Base-by-base conservation (phyloP, 345 rosid genomes). In the Lumnitzera littorea region DNA sequence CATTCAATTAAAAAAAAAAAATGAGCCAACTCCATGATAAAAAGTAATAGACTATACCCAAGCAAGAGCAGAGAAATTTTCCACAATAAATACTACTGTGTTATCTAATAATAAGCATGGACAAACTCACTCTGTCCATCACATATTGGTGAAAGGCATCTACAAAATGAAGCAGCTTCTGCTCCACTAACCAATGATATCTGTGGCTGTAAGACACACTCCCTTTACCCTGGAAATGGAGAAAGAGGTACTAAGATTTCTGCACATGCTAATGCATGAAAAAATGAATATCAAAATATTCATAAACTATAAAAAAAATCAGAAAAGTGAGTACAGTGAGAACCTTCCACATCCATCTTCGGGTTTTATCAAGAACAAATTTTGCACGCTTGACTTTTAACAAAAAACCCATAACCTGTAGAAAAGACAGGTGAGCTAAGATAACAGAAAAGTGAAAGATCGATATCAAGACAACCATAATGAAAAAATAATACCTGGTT, bases 271-370 rank as follows among this genome's bases (percentile, higher is more conserved):
- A 50, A 24, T 27, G 48, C 51, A 25, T 46, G 55, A 48, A 13
- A 48, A 47, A 11, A 13, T 55, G 58, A 46, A 20, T 17, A 47
- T 31, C 13, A 47, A 23, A 56, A 9, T 17, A 50, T 4, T 3
- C 6, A 50, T 50, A 10, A 10, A 50, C 5, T 14, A 13, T 12
- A 36, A 16, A 17, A 27, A 13, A 12, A 53, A 65, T 24, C 12
- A 48, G 51, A 56, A 53, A 25, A 48, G 46, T 60, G 64, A 63
- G 50, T 53, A 47, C 36, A 57, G 20, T 1, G 3, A 52, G 43
- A 64, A 94, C 99, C 99, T 94, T 94, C 97, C 99, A 90, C 96
- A 94, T 90, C 99, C 96, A 94, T 71, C 85, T 83, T 65, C 97
- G 85, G 66, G 96, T 95, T 79, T 94, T 88, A 78, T 86, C 99